Conservation (phyloP, 2,329 filamentous ascomycete species). For the Claviceps lovelessii region DNA sequence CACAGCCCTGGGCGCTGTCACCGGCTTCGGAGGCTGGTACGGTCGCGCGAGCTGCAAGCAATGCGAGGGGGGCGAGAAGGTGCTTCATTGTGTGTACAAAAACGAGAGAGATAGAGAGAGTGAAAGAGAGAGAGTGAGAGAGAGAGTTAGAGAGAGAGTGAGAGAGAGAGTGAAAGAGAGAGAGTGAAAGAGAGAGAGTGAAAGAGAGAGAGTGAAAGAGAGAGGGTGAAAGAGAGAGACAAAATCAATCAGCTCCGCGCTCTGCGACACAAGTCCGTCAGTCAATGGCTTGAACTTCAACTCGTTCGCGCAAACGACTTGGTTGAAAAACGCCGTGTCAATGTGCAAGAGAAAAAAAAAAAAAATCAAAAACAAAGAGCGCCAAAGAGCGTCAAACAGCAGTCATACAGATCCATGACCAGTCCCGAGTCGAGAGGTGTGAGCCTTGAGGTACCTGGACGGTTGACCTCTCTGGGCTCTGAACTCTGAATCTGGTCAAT, state of each 20-base stretch:
- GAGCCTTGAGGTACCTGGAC: too few species aligned
- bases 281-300: background rate
- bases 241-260: background rate
- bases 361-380: background rate
- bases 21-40: slow-evolving; percentile 13
- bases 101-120: background rate
- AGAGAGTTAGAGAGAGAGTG: background rate
- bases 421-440: background rate
- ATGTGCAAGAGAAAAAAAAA: background rate
- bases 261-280: background rate
- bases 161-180: background rate
- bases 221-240: too few species aligned
- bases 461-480: too few species aligned
- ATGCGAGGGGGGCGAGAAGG: slow-evolving; percentile 4
- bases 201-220: background rate
- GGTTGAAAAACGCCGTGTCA: background rate
- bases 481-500: too few species aligned
- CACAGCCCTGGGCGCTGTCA: slow-evolving; percentile 16
- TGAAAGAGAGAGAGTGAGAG: too few species aligned
- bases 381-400: background rate
- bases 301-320: background rate
- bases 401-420: background rate
- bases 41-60: slow-evolving; percentile 8
- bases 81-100: slow-evolving; percentile 3
- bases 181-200: background rate